phyloP scores from a whole-genome alignment of 2,329 filamentous ascomycete species.

The Aspergillus felis region DNA sequence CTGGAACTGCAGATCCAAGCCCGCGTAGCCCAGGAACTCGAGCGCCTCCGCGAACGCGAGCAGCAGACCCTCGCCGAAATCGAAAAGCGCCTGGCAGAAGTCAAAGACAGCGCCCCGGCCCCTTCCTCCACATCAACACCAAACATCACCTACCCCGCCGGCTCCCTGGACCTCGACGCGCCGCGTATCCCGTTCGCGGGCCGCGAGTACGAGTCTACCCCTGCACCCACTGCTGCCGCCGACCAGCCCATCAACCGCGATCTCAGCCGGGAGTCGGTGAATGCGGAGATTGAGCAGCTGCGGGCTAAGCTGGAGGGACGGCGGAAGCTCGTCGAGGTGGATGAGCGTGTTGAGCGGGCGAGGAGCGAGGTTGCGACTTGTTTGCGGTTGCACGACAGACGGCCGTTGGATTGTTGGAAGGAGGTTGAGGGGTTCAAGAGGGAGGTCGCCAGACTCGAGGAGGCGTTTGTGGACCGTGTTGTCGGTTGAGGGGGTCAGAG shows the following conservation, averaged over 20 bases:
- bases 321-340: constrained; percentile 60
- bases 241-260: constrained; percentile 36
- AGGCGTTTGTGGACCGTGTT: constrained; percentile 81
- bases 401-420: constrained; percentile 89
- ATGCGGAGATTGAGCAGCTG: constrained; percentile 55
- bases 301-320: constrained; percentile 57
- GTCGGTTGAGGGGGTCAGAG: constrained; percentile 28
- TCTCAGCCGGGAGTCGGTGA: constrained; percentile 51
- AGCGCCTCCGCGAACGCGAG: constrained; percentile 70
- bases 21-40: constrained; percentile 81
- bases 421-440: constrained; percentile 89
- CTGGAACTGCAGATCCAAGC: constrained; percentile 84
- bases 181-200: constrained; percentile 43
- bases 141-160: constrained; percentile 20
- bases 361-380: constrained; percentile 75
- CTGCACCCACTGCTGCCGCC: constrained; percentile 13
- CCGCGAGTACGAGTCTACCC: constrained; percentile 26
- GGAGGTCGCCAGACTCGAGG: constrained; percentile 83
- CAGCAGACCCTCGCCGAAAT: constrained; percentile 64
- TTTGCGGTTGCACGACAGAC: constrained; percentile 75
- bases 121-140: constrained; percentile 20
- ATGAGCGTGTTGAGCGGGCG: constrained; percentile 68
- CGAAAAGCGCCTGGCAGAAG: constrained; percentile 55
- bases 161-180: constrained; percentile 38
- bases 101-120: constrained; percentile 30